These are phyloP conservation scores for Citrullus colocynthis DNA, from an alignment of 306 rosid species.

Conservation along the genomic window DNA sequence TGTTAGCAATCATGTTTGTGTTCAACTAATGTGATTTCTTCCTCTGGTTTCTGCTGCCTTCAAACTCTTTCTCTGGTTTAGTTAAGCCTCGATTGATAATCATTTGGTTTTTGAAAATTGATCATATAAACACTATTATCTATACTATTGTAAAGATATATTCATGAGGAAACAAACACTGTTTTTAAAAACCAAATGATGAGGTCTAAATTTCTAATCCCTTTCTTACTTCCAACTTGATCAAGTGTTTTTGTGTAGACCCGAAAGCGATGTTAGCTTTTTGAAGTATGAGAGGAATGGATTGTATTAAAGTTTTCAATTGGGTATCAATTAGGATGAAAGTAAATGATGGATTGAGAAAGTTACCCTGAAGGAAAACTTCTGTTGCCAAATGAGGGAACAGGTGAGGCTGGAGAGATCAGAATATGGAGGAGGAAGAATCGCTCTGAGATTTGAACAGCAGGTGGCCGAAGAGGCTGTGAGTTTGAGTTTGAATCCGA, in stretches of 20 bases:
- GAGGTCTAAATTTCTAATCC: background rate
- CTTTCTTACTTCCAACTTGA: background rate
- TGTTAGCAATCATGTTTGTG: background rate
- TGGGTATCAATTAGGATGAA: background rate
- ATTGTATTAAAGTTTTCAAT: background rate
- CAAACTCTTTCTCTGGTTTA: background rate
- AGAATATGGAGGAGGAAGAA: conserved; percentile 3
- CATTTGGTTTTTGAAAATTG: background rate
- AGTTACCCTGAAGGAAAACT: background rate
- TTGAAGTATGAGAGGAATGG: background rate
- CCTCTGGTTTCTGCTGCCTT: background rate
- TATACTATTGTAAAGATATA: too few relatives aligned
- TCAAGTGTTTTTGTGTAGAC: background rate
- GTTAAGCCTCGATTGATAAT: background rate
- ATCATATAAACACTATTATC: too few relatives aligned
- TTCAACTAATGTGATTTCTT: background rate
- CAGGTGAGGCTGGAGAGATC: conserved; percentile 3
- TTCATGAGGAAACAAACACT: too few relatives aligned
- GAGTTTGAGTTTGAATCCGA: background rate
- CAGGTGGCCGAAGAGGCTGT: background rate
- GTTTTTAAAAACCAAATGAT: too few relatives aligned
- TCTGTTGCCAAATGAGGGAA: background rate
- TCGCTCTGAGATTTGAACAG: background rate
- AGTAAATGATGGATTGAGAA: background rate
- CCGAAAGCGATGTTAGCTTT: background rate